phyloP scores from a whole-genome alignment of 257 asterid species.

The Scutellaria baicalensis region DNA sequence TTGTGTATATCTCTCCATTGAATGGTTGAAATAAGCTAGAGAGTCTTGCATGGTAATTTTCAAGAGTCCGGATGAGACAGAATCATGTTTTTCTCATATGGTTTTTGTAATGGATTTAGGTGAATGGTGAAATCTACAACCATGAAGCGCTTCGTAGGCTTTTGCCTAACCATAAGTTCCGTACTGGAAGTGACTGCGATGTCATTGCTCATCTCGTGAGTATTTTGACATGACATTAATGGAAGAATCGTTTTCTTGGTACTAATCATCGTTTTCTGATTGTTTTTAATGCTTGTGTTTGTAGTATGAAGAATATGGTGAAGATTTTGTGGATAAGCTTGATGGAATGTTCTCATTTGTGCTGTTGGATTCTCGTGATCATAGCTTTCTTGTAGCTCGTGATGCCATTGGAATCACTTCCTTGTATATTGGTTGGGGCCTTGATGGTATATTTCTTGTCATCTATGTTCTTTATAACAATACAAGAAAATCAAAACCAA shows the following conservation, averaged over 20 bases:
- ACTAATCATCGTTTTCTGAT: not conserved
- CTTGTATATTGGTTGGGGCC: slow-evolving; percentile 94
- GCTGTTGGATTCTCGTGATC: slow-evolving; percentile 78
- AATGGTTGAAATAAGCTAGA: not conserved
- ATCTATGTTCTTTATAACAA: not conserved
- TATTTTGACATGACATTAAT: not conserved
- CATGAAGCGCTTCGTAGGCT: slow-evolving; percentile 63
- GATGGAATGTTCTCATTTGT: slow-evolving; percentile 98
- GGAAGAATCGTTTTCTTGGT: not conserved
- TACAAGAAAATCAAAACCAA: not conserved
- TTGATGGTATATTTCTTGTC: slow-evolving; percentile 58
- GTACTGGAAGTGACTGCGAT: slow-evolving; percentile 92
- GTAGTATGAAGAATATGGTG: slow-evolving; percentile 94
- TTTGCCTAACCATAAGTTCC: slow-evolving; percentile 73
- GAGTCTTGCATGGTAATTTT: too few relatives aligned
- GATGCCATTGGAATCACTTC: slow-evolving; percentile 97
- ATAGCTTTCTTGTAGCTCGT: slow-evolving; percentile 84
- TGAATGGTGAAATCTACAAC: slow-evolving; percentile 96
- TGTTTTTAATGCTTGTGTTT: not conserved
- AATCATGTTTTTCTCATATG: not conserved
- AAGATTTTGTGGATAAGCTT: slow-evolving; percentile 77
- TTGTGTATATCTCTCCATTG: not conserved
- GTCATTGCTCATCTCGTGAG: slow-evolving; percentile 99
- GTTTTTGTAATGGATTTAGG: slow-evolving; percentile 33
- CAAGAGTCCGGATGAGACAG: too few relatives aligned